Evolutionary conservation across 208 protist species (phyloP).

Genomic region (Leishmania tropica): DNA sequence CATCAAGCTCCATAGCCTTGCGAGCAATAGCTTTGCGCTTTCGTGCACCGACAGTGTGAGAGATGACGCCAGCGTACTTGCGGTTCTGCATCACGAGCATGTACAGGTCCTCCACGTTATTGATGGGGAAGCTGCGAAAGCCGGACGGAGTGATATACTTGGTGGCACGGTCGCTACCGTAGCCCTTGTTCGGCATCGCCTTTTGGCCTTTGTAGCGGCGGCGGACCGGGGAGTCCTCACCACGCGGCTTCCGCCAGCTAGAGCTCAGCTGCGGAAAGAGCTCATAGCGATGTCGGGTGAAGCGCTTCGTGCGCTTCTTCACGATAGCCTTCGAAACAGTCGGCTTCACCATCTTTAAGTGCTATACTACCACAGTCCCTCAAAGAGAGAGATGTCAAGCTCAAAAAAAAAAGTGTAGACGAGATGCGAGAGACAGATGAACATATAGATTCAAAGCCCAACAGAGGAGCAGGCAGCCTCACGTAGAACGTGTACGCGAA

Average conservation of each 20-base stretch:
- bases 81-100: conserved; percentile 99
- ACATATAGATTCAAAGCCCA: not conserved
- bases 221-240: conserved; percentile 99
- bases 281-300: conserved; percentile 96
- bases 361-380: conserved; percentile 6
- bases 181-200: conserved; percentile 98
- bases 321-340: conserved; percentile 92
- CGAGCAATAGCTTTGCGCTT: conserved; percentile 96
- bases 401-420: conserved; percentile 2
- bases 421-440: not conserved
- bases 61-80: conserved; percentile 98
- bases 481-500: not conserved
- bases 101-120: conserved; percentile 97
- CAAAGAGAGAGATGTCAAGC: not conserved
- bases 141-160: conserved; percentile 97
- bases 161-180: conserved; percentile 97
- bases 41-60: conserved; percentile 93
- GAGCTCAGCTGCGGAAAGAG: conserved; percentile 92
- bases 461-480: not conserved
- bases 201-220: conserved; percentile 97
- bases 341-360: conserved; percentile 93
- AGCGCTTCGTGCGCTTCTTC: conserved; percentile 98
- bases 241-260: conserved; percentile 98
- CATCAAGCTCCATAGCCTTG: conserved; percentile 97
- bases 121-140: conserved; percentile 97